These are phyloP conservation scores for Phialemoniopsis sp. DNA, from an alignment of 2,329 filamentous ascomycete species.

Conservation along the genomic window DNA sequence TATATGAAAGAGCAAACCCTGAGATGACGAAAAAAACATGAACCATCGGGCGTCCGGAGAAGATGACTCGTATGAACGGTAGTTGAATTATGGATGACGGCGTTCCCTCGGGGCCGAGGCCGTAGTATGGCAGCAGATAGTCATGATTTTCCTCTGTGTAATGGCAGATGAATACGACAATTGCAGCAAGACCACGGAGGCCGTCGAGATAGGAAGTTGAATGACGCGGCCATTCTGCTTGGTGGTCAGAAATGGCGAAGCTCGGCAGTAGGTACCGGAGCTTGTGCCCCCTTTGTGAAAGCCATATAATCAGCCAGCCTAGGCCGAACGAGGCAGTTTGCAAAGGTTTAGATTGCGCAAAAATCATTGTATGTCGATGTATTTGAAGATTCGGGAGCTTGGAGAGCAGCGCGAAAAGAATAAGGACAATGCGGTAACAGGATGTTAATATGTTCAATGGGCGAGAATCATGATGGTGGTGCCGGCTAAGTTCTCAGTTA, in stretches of 20 bases:
- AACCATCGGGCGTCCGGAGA: slow-evolving; percentile 44
- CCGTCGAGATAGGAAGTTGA: slow-evolving; percentile 44
- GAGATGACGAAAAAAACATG: slow-evolving; percentile 49
- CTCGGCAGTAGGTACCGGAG: slow-evolving; percentile 29
- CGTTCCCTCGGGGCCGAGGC: slow-evolving; percentile 23
- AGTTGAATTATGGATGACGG: slow-evolving; percentile 32
- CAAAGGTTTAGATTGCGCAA: no score
- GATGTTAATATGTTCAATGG: no score
- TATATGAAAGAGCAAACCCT: slow-evolving; percentile 41
- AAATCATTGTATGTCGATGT: no score
- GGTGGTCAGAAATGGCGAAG: slow-evolving; percentile 25
- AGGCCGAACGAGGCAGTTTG: no score
- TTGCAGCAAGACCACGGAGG: slow-evolving; percentile 41
- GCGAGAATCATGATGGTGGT: no score
- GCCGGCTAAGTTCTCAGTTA: no score
- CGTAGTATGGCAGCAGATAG: slow-evolving; percentile 27
- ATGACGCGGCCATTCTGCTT: slow-evolving; percentile 21
- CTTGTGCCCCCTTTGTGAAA: no score
- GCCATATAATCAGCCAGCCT: no score
- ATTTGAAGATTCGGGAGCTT: no score
- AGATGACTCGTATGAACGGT: slow-evolving; percentile 37
- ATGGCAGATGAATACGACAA: slow-evolving; percentile 44
- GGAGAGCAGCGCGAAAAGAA: no score
- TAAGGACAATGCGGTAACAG: no score
- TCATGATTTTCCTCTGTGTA: slow-evolving; percentile 35